Evolutionary conservation across 257 asterid species (phyloP).

Genomic region (Euphrasia confusa): DNA sequence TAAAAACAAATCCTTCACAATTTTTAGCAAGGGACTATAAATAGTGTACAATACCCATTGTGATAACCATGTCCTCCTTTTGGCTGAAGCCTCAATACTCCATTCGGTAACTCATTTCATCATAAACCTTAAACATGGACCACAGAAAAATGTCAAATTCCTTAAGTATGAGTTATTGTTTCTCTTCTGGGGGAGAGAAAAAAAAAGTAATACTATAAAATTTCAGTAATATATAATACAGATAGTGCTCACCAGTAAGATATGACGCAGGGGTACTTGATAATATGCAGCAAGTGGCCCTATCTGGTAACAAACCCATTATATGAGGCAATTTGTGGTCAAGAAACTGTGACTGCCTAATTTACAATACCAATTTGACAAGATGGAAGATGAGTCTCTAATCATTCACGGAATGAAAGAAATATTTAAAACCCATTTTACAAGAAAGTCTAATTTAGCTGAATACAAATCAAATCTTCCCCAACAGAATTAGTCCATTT

Average conservation of each 20-base stretch:
- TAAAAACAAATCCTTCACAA: conserved; percentile 9
- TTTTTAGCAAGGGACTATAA: conserved; percentile 16
- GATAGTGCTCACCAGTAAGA: conserved; percentile 58
- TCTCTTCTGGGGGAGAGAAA: background rate
- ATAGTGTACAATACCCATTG: conserved; percentile 57
- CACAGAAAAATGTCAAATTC: conserved; percentile 8
- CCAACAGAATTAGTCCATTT: background rate
- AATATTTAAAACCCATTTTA: background rate
- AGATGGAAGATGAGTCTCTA: background rate
- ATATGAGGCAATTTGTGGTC: background rate
- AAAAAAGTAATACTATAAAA: background rate
- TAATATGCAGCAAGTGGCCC: conserved; percentile 97
- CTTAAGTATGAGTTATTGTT: background rate
- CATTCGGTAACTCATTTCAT: conserved; percentile 97
- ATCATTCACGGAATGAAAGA: conserved; percentile 1
- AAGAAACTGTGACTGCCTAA: background rate
- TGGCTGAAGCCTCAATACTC: conserved; percentile 87
- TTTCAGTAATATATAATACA: background rate
- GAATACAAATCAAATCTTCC: background rate
- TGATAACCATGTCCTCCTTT: conserved; percentile 98
- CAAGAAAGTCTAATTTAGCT: no score
- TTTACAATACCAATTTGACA: background rate
- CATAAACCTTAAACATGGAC: conserved; percentile 50
- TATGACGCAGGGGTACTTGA: conserved; percentile 94
- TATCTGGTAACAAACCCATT: conserved; percentile 38